These are phyloP conservation scores for Aspergillus aculeatinus DNA, from an alignment of 2,329 filamentous ascomycete genomes.

Conservation along the genomic window DNA sequence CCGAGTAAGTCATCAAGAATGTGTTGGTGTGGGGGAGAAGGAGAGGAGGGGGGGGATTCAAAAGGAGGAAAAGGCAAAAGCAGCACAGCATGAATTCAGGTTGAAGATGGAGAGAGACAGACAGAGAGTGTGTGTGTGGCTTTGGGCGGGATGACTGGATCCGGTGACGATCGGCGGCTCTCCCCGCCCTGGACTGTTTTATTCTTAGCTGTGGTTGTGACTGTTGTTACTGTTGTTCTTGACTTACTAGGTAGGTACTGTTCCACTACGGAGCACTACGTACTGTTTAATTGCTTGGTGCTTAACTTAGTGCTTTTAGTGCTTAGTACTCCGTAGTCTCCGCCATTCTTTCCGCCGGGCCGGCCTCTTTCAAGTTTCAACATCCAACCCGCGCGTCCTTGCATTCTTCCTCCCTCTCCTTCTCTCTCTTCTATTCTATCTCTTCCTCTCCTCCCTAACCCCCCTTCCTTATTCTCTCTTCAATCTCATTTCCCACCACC, in stretches of 20 bases:
- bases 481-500: neutral
- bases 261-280: no score
- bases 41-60: neutral
- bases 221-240: no score
- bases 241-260: no score
- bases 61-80: neutral
- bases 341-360: neutral
- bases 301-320: neutral
- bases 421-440: neutral
- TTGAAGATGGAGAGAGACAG: no score
- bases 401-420: neutral
- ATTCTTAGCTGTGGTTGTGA: neutral
- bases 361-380: no score
- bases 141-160: constrained; percentile 5
- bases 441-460: neutral
- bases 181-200: constrained; percentile 12
- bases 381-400: neutral
- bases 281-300: neutral
- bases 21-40: neutral
- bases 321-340: neutral
- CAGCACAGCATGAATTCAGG: no score
- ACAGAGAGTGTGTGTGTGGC: neutral
- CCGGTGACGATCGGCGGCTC: constrained; percentile 10
- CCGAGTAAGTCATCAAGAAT: no score
- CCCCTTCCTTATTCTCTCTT: neutral